Evolutionary conservation across 129 eudicot genomes (phyloP), one percentile per base, ranked within the genome.

Genomic region (Rutidosis leptorrhynchoides): DNA sequence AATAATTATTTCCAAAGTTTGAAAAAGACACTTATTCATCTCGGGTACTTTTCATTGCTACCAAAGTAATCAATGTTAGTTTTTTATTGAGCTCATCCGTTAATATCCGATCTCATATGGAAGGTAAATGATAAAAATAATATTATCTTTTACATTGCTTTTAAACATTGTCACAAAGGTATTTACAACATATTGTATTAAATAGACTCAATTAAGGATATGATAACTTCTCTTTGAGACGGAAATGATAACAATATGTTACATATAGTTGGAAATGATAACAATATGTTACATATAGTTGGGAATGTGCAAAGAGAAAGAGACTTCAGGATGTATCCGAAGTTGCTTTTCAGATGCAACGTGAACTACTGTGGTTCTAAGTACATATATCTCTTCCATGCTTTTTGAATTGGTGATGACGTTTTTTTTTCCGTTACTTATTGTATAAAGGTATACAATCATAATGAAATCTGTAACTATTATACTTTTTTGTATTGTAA

Each of bases 101-200:
- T n/a, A n/a, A 3, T 55, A 80, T 30, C 60, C 11, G 60, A 55
- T 55, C 32, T 55, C 19, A 22, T 55, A 7, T 55, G 60, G 60
- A 8, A 55, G 17, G 67, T 69, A 7, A 68, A 79, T 64, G 75
- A 74, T 2, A n/a, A 69, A 6, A 55, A 48, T 48, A 65, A 66
- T 3, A 79, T 52, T 57, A 62, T 74, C 3, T 79, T 79, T 64
- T 80, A 79, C 27, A 65, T 62, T 26, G 79, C 83, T 1, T 76
- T 79, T 27, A 53, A 19, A 6, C 10, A n/a, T n/a, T n/a, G 81
- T 4, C 81, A 71, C 0, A 32, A 4, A 10, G 67, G 51, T 62
- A 62, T 62, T 20, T 33, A 62, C 27, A 62, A 35, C 52, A 33
- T 57, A 11, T 12, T 57, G 62, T 25, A 57, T 3, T 33, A 57